Evolutionary conservation across 2,329 filamentous ascomycete species (phyloP).

Genomic region (Penicillium fuscoglaucum): DNA sequence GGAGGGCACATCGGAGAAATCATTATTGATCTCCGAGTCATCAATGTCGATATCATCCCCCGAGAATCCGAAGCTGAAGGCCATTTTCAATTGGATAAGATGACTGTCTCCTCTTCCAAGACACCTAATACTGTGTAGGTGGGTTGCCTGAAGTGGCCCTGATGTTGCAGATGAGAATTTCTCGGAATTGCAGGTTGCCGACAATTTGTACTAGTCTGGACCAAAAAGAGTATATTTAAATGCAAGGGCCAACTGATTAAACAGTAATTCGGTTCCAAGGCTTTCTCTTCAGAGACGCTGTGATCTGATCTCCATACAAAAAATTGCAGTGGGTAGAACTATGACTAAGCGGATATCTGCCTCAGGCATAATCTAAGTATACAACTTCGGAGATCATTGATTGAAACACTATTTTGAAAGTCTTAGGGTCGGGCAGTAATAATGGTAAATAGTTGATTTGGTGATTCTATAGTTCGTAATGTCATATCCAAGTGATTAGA

Average conservation of each 20-base stretch:
- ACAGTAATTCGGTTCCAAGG: neutral
- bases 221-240: too few species aligned
- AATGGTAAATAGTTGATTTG: neutral
- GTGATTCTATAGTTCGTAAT: constrained; percentile 1
- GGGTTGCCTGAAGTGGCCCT: neutral
- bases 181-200: neutral
- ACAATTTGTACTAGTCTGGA: neutral
- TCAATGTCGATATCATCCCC: constrained; percentile 60
- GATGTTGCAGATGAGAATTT: neutral
- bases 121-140: neutral
- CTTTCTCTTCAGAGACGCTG: neutral
- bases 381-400: neutral
- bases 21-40: constrained; percentile 31
- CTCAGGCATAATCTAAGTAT: neutral
- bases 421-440: neutral
- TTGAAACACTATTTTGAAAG: neutral
- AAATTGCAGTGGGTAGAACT: constrained; percentile 17
- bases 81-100: constrained; percentile 21
- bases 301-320: constrained; percentile 12
- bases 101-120: neutral
- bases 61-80: constrained; percentile 59
- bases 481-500: constrained; percentile 7
- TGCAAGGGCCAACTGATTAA: neutral
- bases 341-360: constrained; percentile 17
- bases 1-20: constrained; percentile 15